Evolutionary conservation across 73 alveolate species (phyloP), one percentile per base, ranked within the genome.

Genomic region (Blepharisma japonicum): DNA sequence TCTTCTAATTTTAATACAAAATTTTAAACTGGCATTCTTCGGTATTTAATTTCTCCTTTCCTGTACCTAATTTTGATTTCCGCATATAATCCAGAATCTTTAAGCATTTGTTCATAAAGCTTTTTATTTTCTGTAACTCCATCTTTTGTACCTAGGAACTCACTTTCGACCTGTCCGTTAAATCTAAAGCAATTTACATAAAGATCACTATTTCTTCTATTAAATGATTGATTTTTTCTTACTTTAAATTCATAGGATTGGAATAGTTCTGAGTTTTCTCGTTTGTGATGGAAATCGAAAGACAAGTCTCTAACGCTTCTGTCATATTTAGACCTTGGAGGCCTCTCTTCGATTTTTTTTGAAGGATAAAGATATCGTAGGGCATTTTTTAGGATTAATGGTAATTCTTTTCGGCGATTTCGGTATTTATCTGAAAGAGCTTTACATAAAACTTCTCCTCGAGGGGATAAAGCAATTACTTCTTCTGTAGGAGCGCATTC

Each of bases 141-240:
- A 14, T 61, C 47, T 25, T 61, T 61, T 61, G 74, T 61, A 2
- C 14, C 18, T 39, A 61, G 14, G 47, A 14, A 61, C 47, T 61
- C 74, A 39, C 74, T 61, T 61, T 61, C 74, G 47, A 25, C 74
- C 23, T 61, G 74, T 18, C 74, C 74, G 23, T 61, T 61, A 25
- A 14, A 61, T 9, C 74, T 9, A 61, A 61, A 14, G 50, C 39
- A 61, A 25, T 25, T 61, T 14, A 61, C 23, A 25, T 61, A 61
- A 2, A 14, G 47, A 8, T 61, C 47, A 5, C 74, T 61, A 39
- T 61, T 61, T 32, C 42, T 32, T 32, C 42, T 32, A 32, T 3
- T 32, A 32, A 32, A 32, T 32, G 42, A 0, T 32, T 32, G 42
- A 32, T 32, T 3, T 32, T 32, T 32, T 32, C 42, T 32, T 32